Evolutionary conservation across 2,329 filamentous ascomycete species (phyloP), one percentile per base, ranked within the genome.

Genomic region (Torrubiella hemipterigena): DNA sequence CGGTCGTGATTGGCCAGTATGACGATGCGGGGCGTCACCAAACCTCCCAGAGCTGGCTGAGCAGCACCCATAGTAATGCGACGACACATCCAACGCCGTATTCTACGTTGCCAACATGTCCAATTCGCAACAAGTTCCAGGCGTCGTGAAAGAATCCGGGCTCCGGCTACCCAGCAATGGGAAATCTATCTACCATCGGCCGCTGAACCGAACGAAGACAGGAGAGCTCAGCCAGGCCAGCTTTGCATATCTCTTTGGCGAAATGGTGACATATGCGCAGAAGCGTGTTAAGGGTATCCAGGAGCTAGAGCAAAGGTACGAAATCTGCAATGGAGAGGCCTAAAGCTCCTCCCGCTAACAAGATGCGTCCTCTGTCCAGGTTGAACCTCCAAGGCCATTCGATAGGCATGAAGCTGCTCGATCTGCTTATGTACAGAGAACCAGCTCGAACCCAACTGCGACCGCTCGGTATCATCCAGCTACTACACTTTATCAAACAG

Each of bases 131-230:
- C 54, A 65, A 35, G 49, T 57, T 40, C 58, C 65, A 40, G 46
- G 57, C 17, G 52, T 59, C 36, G 55, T 58, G 43, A 64, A 66
- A 50, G 65, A 67, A 42, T 54, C 67, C 20, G 78, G 82, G 17
- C 77, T 98, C 39, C 82, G 86, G 44, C 84, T 93, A 49, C 89
- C 91, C 29, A 83, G 83, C 34, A 93, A 77, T 56, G 85, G 86
- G 63, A 96, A 96, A 64, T 94, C 86, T 42, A 96, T 98, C 63
- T 98, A 96, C 65, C 86, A 95, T 65, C 75, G 91, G 33, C 86
- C 93, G 39, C 67, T 96, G 38, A 95, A 95, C 59, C 81, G 91
- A 41, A 81, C 78, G 46, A 83, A 85, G 54, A 84, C 82, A 46
- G 73, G 82, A 36, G 89, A 96, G 65, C 74, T 93, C 43, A 94